Evolutionary conservation across 257 asterid genomes (phyloP).

Genomic region (Prunella vulgaris): DNA sequence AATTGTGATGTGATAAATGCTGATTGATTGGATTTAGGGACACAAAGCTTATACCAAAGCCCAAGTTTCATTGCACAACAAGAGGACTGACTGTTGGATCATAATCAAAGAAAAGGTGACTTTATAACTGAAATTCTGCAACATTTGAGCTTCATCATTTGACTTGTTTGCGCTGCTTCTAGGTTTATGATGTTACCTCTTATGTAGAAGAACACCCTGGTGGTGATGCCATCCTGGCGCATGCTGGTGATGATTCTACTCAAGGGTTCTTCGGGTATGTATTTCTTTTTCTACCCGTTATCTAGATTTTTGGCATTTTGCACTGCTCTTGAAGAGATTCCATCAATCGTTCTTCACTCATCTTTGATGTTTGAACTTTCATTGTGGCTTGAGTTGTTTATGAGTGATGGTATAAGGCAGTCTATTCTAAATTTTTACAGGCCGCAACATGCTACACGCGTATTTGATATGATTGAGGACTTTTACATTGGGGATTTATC

Average conservation of each 20-base stretch:
- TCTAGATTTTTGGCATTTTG: not conserved
- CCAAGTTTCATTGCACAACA: constrained; percentile 77
- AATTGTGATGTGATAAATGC: not conserved
- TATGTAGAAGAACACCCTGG: constrained; percentile 99
- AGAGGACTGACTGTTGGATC: constrained; percentile 91
- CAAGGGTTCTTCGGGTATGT: constrained; percentile 79
- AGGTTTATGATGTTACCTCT: constrained; percentile 93
- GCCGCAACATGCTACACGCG: constrained; percentile 94
- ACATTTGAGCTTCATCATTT: not conserved
- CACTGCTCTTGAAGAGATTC: not conserved
- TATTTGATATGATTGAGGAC: constrained; percentile 87
- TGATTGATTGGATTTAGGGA: constrained; percentile 31
- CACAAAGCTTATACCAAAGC: constrained; percentile 53
- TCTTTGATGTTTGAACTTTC: not conserved
- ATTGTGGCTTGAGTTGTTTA: not conserved
- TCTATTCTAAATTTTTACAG: constrained; percentile 34
- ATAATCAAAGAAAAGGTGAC: constrained; percentile 83
- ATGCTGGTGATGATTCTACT: constrained; percentile 95
- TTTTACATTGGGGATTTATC: constrained; percentile 63
- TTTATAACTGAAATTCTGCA: not conserved
- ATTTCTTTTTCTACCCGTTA: too few species aligned
- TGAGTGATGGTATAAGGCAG: not conserved
- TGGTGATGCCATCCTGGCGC: constrained; percentile 86
- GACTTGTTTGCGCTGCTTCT: constrained; percentile 1
- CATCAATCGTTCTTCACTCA: not conserved